Evolutionary conservation across 2,329 filamentous ascomycete species (phyloP).

Genomic region (Fusarium haematococcum): DNA sequence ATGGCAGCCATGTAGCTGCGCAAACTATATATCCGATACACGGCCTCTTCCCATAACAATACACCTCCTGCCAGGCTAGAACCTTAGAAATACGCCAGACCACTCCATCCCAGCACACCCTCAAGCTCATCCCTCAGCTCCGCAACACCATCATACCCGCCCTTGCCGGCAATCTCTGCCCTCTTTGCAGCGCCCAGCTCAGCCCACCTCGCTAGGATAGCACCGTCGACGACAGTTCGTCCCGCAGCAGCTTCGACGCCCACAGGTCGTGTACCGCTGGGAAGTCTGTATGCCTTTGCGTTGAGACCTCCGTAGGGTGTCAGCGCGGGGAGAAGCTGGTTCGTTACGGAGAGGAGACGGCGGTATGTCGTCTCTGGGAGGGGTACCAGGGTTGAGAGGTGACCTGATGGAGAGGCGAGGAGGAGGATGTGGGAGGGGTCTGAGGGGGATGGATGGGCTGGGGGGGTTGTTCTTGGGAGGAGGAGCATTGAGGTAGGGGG

Average conservation of each 20-base stretch:
- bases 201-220: slow-evolving; percentile 78
- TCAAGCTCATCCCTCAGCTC: slow-evolving; percentile 79
- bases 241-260: slow-evolving; percentile 70
- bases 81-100: slow-evolving; percentile 66
- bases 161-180: slow-evolving; percentile 78
- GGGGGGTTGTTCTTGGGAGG: slow-evolving; percentile 72
- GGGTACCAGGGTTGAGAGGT: slow-evolving; percentile 80
- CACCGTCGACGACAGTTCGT: slow-evolving; percentile 81
- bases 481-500: slow-evolving; percentile 80
- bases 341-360: slow-evolving; percentile 82
- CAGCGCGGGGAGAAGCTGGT: slow-evolving; percentile 81
- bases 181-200: slow-evolving; percentile 79
- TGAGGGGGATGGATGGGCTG: slow-evolving; percentile 52
- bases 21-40: neutral
- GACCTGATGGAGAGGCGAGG: slow-evolving; percentile 79
- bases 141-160: slow-evolving; percentile 74
- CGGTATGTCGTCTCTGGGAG: slow-evolving; percentile 85
- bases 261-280: slow-evolving; percentile 55
- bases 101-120: slow-evolving; percentile 70
- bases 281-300: slow-evolving; percentile 79
- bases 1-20: neutral
- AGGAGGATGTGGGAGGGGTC: slow-evolving; percentile 65
- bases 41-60: neutral
- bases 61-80: neutral
- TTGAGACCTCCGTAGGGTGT: slow-evolving; percentile 85